Conservation (phyloP, 768 basidiomycete species). For the Boletus barrowsii region DNA sequence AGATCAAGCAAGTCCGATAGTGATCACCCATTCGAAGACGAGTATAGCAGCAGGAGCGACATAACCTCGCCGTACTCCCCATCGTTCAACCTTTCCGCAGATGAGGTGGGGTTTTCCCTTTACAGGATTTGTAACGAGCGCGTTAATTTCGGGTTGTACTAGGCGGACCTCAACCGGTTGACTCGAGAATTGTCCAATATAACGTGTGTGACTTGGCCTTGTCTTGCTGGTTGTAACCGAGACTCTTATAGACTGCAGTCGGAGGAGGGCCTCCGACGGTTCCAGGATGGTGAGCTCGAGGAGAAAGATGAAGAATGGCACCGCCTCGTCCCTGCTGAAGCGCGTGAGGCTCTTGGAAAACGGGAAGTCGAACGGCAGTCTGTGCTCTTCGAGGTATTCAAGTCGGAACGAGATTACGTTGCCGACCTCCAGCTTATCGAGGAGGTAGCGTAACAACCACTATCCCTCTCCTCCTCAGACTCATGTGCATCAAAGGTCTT, state of each 20-base stretch:
- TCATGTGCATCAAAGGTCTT: constrained; percentile 52
- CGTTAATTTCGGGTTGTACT: constrained; percentile 8
- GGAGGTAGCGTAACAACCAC: constrained; percentile 44
- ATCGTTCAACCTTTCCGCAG: constrained; percentile 32
- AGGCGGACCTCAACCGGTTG: constrained; percentile 30
- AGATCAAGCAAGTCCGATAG: constrained; percentile 41
- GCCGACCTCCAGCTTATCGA: constrained; percentile 69
- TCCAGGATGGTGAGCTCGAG: constrained; percentile 62
- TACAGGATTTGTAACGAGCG: constrained; percentile 17
- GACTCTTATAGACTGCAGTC: constrained; percentile 47
- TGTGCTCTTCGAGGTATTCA: constrained; percentile 85
- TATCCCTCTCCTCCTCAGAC: neutral
- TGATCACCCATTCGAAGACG: constrained; percentile 16
- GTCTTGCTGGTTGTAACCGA: constrained; percentile 9
- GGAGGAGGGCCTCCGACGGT: constrained; percentile 60
- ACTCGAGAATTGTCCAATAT: constrained; percentile 36
- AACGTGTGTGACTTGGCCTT: constrained; percentile 34
- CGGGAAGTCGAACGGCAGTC: constrained; percentile 83
- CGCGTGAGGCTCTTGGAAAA: constrained; percentile 67
- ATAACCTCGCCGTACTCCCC: constrained; percentile 35
- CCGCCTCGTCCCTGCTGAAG: constrained; percentile 67
- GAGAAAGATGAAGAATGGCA: constrained; percentile 84
- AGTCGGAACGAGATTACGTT: constrained; percentile 87
- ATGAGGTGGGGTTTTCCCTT: constrained; percentile 36
- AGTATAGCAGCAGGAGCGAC: constrained; percentile 15